Evolutionary conservation across 495 filamentous ascomycete species (phyloP).

Genomic region (Penicillium pancosmium): DNA sequence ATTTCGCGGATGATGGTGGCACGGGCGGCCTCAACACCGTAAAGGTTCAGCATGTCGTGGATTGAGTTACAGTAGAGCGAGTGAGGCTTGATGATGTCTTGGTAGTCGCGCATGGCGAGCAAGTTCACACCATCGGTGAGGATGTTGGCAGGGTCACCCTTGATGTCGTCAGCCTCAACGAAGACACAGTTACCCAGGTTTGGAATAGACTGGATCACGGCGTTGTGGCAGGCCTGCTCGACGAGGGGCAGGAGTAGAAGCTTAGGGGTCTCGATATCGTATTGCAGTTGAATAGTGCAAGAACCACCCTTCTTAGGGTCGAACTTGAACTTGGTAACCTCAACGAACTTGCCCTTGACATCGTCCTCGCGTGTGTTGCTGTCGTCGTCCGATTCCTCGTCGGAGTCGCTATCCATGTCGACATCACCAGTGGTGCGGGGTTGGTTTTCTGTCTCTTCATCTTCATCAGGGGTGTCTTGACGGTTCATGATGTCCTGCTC

Average conservation of each 20-base stretch:
- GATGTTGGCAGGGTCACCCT: conserved; percentile 59
- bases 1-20: conserved; percentile 86
- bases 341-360: conserved; percentile 63
- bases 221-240: conserved; percentile 70
- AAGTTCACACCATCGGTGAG: conserved; percentile 88
- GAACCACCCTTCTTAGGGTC: conserved; percentile 72
- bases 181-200: conserved; percentile 72
- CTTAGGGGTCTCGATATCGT: conserved; percentile 79
- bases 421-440: conserved; percentile 23
- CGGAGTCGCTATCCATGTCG: conserved; percentile 37
- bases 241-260: conserved; percentile 89
- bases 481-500: conserved; percentile 71
- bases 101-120: conserved; percentile 83
- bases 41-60: conserved; percentile 75
- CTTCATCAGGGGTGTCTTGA: conserved; percentile 45
- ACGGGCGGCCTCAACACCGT: conserved; percentile 93
- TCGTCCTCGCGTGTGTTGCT: conserved; percentile 62
- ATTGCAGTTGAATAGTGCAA: conserved; percentile 83
- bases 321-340: conserved; percentile 77
- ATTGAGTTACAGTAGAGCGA: conserved; percentile 91
- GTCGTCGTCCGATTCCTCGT: conserved; percentile 42
- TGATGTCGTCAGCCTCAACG: conserved; percentile 63
- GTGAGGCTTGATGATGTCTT: conserved; percentile 84
- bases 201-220: conserved; percentile 85
- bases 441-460: conserved; percentile 45